phyloP scores from a whole-genome alignment of 345 rosid species.

The Gossypium raimondii region DNA sequence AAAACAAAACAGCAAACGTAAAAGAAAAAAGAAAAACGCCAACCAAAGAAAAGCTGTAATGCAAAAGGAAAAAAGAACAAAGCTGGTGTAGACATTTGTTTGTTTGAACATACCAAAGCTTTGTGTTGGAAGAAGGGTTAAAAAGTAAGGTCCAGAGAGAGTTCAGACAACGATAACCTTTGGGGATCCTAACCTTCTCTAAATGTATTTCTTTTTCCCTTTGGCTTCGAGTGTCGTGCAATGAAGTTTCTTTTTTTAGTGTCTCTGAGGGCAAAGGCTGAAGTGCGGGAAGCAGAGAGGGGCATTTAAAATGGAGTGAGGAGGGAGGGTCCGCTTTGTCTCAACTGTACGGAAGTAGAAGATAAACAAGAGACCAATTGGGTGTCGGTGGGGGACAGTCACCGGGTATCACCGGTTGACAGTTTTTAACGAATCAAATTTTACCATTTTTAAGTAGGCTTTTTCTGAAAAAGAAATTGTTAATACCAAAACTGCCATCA shows the following conservation, averaged over 20 bases:
- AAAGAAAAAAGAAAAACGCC: background rate
- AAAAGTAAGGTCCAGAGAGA: background rate
- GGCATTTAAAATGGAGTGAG: background rate
- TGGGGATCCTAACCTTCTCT: background rate
- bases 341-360: background rate
- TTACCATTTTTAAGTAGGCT: too few relatives aligned
- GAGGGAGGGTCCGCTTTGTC: background rate
- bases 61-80: background rate
- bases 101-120: background rate
- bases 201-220: background rate
- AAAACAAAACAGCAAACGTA: background rate
- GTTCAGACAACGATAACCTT: background rate
- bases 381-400: constrained; percentile 31
- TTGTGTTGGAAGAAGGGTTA: background rate
- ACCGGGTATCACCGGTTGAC: constrained; percentile 32
- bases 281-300: background rate
- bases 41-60: background rate
- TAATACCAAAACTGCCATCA: too few relatives aligned
- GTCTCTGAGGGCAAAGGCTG: background rate
- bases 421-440: background rate
- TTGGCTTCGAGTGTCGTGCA: background rate
- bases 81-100: background rate
- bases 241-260: background rate
- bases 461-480: too few relatives aligned
- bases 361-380: background rate